These are phyloP conservation scores for Aspergillus bridgeri DNA, from an alignment of 495 filamentous ascomycete species.

Conservation along the genomic window DNA sequence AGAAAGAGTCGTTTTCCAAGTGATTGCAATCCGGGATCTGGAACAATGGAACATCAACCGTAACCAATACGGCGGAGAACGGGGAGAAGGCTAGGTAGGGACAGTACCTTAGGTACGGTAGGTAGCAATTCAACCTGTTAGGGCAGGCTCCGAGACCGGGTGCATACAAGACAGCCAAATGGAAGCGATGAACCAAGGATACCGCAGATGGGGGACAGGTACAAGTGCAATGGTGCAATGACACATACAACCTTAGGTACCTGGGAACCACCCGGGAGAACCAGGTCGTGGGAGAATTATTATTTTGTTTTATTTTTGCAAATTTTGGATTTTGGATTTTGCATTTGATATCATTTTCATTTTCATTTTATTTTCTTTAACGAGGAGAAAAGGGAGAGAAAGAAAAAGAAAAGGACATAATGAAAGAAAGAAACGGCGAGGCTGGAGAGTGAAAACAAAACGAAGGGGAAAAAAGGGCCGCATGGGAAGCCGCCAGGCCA, in stretches of 20 bases:
- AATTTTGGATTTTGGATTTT: too few relatives aligned
- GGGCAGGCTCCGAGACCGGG: not conserved
- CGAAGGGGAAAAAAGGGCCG: not conserved
- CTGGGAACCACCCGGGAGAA: not conserved
- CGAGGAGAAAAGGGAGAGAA: constrained; percentile 6
- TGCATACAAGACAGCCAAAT: not conserved
- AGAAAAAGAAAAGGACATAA: constrained; percentile 2
- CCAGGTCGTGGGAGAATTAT: too few relatives aligned
- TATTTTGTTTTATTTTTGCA: too few relatives aligned
- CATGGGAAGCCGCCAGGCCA: not conserved
- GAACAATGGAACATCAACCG: not conserved
- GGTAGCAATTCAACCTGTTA: not conserved
- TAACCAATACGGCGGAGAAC: not conserved
- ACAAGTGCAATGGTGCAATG: not conserved
- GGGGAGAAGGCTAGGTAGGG: not conserved
- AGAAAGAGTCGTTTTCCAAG: not conserved
- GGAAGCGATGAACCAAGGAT: not conserved
- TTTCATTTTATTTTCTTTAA: too few relatives aligned
- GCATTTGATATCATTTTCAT: too few relatives aligned
- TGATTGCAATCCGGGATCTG: not conserved
- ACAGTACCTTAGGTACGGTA: not conserved
- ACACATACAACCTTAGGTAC: constrained; percentile 5
- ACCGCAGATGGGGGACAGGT: not conserved
- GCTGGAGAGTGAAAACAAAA: too few relatives aligned
- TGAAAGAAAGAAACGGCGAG: not conserved